phyloP scores from a whole-genome alignment of 2,329 filamentous ascomycete genomes.

The Trichoderma guizhouense region DNA sequence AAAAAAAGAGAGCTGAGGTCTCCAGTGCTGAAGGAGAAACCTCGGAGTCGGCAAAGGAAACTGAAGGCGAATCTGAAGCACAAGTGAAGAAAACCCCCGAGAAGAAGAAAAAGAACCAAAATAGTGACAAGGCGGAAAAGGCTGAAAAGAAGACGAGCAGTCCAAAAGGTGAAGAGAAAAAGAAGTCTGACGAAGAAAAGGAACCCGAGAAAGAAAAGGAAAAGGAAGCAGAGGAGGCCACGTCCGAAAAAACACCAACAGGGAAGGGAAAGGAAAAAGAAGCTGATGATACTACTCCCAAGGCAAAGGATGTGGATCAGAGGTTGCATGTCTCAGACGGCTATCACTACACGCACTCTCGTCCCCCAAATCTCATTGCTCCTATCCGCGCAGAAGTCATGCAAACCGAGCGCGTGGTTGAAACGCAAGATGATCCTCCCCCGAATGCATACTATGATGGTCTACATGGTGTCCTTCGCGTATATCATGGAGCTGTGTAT shows the following conservation, averaged over 20 bases:
- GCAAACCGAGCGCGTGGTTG: conserved; percentile 54
- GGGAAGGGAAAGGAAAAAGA: neutral
- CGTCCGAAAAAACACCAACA: neutral
- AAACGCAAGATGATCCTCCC: conserved; percentile 49
- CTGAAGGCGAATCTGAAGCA: conserved; percentile 11
- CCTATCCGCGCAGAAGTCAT: conserved; percentile 48
- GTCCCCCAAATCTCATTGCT: conserved; percentile 45
- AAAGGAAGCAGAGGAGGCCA: neutral
- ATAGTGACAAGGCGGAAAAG: neutral
- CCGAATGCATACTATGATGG: conserved; percentile 59
- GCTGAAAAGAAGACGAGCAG: neutral
- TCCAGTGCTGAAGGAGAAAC: conserved; percentile 14
- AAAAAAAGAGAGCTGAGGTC: conserved; percentile 5
- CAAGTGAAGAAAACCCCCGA: neutral
- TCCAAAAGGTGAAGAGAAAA: neutral
- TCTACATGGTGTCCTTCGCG: conserved; percentile 49
- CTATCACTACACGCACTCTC: conserved; percentile 31
- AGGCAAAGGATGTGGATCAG: neutral
- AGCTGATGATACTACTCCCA: neutral
- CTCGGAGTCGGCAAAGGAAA: conserved; percentile 16
- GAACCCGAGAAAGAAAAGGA: neutral
- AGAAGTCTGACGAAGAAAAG: neutral
- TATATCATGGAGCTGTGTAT: conserved; percentile 56
- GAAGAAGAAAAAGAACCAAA: conserved; percentile 15
- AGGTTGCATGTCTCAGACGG: conserved; percentile 26